phyloP scores from a whole-genome alignment of 768 basidiomycete genomes.

The Tylopilus vinaceipallidus region DNA sequence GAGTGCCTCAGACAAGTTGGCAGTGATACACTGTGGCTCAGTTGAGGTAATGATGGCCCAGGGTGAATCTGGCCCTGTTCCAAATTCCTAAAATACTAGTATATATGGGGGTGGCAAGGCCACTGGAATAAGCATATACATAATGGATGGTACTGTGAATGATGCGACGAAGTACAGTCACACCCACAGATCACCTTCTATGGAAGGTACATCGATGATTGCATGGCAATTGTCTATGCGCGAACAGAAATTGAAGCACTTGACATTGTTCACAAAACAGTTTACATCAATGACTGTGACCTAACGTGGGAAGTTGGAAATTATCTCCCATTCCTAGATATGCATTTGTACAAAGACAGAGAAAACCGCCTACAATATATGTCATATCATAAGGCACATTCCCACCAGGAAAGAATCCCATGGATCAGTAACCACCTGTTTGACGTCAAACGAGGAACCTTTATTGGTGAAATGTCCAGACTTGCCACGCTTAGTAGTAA shows the following conservation, averaged over 20 bases:
- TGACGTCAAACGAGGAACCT: constrained; percentile 7
- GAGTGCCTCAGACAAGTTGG: too few species aligned
- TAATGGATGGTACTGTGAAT: not conserved
- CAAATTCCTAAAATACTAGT: too few species aligned
- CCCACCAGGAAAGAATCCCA: constrained; percentile 5
- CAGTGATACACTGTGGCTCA: too few species aligned
- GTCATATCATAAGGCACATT: not conserved
- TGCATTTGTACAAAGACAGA: not conserved
- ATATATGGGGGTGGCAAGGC: too few species aligned
- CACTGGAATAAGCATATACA: too few species aligned
- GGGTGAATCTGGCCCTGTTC: too few species aligned
- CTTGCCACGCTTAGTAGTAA: constrained; percentile 2
- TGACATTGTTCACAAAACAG: rapidly evolving
- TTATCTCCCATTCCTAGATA: not conserved
- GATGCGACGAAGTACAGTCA: not conserved
- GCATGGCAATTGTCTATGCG: not conserved
- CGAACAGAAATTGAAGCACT: not conserved
- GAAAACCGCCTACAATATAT: not conserved
- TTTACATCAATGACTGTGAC: not conserved
- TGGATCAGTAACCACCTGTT: constrained; percentile 5
- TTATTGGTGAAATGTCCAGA: constrained; percentile 1
- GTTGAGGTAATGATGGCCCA: too few species aligned
- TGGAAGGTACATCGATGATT: constrained; percentile 9
- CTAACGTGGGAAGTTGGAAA: not conserved
- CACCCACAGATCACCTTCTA: not conserved